Evolutionary conservation across 148 eudicot genomes (phyloP), one percentile per base, ranked within the genome.

Genomic region (Spergularia bocconei): DNA sequence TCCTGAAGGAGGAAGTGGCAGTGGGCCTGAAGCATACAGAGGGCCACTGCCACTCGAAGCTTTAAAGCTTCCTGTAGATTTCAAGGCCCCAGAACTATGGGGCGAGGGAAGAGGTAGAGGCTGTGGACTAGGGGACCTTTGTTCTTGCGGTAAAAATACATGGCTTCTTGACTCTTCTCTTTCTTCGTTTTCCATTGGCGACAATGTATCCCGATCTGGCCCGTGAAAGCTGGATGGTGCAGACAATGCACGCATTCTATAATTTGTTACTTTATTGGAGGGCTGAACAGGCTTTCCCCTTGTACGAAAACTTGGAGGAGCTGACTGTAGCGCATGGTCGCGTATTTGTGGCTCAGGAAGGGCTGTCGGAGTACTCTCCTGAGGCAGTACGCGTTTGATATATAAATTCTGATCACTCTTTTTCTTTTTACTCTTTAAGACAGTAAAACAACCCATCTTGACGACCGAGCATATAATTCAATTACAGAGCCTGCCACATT

Each of bases 101-200:
- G 96, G 90, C 13, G 97, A 85, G 25, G 99, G 99, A 75, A 95
- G 97, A 67, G 99, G 99, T 59, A 95, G 97, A 75, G 99, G 99
- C 38, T 89, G 91, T 50, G 99, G 97, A 75, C 81, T 88, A 17
- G 88, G 89, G 29, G 94, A 78, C 63, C 74, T 81, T 54, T 79
- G 86, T 72, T 90, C 94, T 75, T 85, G 86, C 60, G 82, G 79
- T 36, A 87, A 80, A 29, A 79, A 82, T 67, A 64, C 65, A 17
- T 77, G 75, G 74, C 41, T 60, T 78, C 68, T 88, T 11, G 80
- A 67, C 59, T 89, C 96, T 77, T 89, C 89, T 54, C 80, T 90
- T 33, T 91, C 98, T 67, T 90, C 91, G 67, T 47, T 80, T 79
- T 91, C 96, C 61, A 65, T 70, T 36, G 93, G 84, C 17, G 86